A percentile compares a stretch with the other conserved stretches of the same genome.
phyloP scores from a whole-genome alignment of 257 asterid species.

The Lantana camara region DNA sequence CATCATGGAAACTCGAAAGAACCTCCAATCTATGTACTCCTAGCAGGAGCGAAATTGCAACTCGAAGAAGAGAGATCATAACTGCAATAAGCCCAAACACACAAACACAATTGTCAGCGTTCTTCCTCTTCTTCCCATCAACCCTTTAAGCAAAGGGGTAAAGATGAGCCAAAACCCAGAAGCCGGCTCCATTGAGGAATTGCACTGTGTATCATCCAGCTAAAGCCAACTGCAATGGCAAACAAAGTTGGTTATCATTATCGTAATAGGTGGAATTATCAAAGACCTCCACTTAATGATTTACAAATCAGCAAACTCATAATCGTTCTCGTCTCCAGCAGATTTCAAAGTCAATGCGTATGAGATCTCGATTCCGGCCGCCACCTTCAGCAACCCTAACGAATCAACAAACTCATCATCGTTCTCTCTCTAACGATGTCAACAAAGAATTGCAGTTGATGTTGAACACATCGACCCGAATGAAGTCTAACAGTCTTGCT shows the following conservation, averaged over 20 bases:
- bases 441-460: too few relatives aligned
- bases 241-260: constrained; percentile 65
- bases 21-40: constrained; percentile 59
- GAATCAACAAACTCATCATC: too few relatives aligned
- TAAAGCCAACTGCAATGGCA: constrained; percentile 66
- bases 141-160: constrained; percentile 79
- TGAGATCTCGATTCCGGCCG: constrained; percentile 79
- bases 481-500: too few relatives aligned
- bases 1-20: constrained; percentile 74
- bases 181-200: constrained; percentile 77
- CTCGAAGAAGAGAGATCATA: constrained; percentile 78
- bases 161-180: constrained; percentile 78
- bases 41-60: constrained; percentile 71
- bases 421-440: too few relatives aligned
- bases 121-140: constrained; percentile 77
- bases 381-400: constrained; percentile 73
- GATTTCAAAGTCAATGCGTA: constrained; percentile 73
- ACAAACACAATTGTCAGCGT: constrained; percentile 77
- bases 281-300: constrained; percentile 63
- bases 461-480: too few relatives aligned
- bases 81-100: constrained; percentile 79
- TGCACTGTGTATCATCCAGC: constrained; percentile 64
- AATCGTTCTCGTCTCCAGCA: constrained; percentile 66
- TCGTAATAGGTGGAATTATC: constrained; percentile 68
- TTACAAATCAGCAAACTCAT: constrained; percentile 63